These are phyloP conservation scores for Cyclotella baltica DNA, from an alignment of 108 stramenopile species.

Conservation along the genomic window DNA sequence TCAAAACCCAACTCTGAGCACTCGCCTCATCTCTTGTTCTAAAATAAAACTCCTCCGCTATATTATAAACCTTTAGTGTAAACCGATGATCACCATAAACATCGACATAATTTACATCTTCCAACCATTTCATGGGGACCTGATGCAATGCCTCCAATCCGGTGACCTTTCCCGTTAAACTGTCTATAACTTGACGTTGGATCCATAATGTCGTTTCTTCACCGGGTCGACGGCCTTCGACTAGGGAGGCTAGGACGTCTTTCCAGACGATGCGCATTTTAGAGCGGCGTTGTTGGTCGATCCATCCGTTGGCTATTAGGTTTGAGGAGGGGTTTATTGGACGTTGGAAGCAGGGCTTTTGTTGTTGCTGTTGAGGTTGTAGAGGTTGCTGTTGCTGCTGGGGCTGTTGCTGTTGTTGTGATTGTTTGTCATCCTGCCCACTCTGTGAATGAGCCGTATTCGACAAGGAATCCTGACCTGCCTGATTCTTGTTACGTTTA, in stretches of 20 bases:
- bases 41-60: constrained; percentile 85
- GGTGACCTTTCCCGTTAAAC: constrained; percentile 55
- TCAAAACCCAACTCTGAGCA: constrained; percentile 82
- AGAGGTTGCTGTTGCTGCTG: constrained; percentile 23
- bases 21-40: constrained; percentile 66
- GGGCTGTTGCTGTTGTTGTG: constrained; percentile 7
- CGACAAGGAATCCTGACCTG: too few species aligned
- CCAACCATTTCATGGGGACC: constrained; percentile 84
- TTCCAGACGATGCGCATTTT: constrained; percentile 90
- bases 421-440: background rate
- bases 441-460: background rate
- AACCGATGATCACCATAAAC: constrained; percentile 81
- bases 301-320: constrained; percentile 86
- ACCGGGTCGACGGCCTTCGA: constrained; percentile 76
- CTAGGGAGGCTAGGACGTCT: constrained; percentile 79
- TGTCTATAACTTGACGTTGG: constrained; percentile 80
- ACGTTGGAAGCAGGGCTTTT: constrained; percentile 74
- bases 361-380: background rate
- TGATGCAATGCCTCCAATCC: constrained; percentile 87
- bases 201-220: constrained; percentile 92
- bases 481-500: constrained; percentile 15
- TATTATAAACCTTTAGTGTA: constrained; percentile 77
- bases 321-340: constrained; percentile 75
- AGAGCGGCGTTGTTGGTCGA: constrained; percentile 85
- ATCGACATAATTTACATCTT: constrained; percentile 74